phyloP scores from a whole-genome alignment of 768 basidiomycete genomes.

The Collybia sp. region DNA sequence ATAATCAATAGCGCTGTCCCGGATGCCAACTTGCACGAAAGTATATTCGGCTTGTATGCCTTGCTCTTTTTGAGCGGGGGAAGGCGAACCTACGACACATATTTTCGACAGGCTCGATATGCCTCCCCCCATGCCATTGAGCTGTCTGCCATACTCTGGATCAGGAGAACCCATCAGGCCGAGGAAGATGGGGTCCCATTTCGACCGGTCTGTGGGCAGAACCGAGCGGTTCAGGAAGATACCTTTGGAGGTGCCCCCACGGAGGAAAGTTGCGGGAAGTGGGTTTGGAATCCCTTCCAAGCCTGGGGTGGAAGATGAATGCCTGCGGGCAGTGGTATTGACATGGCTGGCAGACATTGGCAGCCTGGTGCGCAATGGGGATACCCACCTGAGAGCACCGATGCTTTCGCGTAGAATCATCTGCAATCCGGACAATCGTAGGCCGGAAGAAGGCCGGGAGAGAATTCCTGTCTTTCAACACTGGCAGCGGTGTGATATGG shows the following conservation, averaged over 20 bases:
- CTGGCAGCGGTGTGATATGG: too few relatives aligned
- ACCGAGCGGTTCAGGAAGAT: conserved; percentile 53
- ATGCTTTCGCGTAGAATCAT: too few relatives aligned
- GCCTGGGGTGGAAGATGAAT: too few relatives aligned
- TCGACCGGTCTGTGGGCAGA: conserved; percentile 43
- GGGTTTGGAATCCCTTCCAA: conserved; percentile 19
- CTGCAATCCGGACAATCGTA: too few relatives aligned
- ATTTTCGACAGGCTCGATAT: conserved; percentile 73
- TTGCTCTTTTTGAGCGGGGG: conserved; percentile 29
- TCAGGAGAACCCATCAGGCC: conserved; percentile 84
- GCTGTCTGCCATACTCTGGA: conserved; percentile 57
- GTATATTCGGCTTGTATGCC: conserved; percentile 67
- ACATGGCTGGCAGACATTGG: too few relatives aligned
- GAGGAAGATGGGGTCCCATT: conserved; percentile 62
- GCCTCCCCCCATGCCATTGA: conserved; percentile 82
- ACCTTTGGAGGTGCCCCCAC: conserved; percentile 78
- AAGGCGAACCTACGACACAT: conserved; percentile 54
- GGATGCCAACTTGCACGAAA: conserved; percentile 61
- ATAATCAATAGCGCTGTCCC: conserved; percentile 56
- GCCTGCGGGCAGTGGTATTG: too few relatives aligned
- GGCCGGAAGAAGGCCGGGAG: too few relatives aligned
- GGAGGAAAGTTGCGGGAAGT: conserved; percentile 51
- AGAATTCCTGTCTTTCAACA: too few relatives aligned
- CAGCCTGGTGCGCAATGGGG: too few relatives aligned
- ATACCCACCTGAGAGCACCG: too few relatives aligned